These are phyloP conservation scores for Castanospermum australe DNA, from an alignment of 306 rosid species.

Conservation along the genomic window DNA sequence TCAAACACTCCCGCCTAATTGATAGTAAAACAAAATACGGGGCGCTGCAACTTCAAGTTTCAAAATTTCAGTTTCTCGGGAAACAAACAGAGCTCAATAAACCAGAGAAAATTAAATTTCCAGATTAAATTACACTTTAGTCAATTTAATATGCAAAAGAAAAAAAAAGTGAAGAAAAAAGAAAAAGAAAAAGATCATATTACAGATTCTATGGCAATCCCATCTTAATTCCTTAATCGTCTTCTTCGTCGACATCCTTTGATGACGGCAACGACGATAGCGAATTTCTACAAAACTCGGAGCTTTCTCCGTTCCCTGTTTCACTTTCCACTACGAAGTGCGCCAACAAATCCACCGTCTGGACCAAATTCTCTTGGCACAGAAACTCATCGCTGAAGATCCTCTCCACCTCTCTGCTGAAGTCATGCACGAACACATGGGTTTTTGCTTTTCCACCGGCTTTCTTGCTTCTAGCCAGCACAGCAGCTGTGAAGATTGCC, in stretches of 20 bases:
- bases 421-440: constrained; percentile 83
- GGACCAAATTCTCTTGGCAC: constrained; percentile 69
- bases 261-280: constrained; percentile 33
- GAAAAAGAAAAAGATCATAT: neutral
- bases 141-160: neutral
- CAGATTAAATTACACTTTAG: constrained; percentile 32
- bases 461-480: constrained; percentile 67
- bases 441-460: constrained; percentile 31
- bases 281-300: constrained; percentile 51
- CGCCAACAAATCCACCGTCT: constrained; percentile 54
- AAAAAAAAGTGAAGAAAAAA: neutral
- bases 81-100: constrained; percentile 10
- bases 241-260: constrained; percentile 29
- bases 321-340: constrained; percentile 57
- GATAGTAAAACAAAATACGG: neutral
- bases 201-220: constrained; percentile 32
- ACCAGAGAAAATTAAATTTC: neutral
- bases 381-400: constrained; percentile 75
- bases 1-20: neutral
- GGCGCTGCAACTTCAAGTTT: neutral
- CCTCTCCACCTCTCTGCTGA: constrained; percentile 75
- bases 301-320: neutral
- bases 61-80: neutral
- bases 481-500: constrained; percentile 77
- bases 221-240: neutral